phyloP scores from a whole-genome alignment of 768 basidiomycete genomes.

The Russula brevipes region DNA sequence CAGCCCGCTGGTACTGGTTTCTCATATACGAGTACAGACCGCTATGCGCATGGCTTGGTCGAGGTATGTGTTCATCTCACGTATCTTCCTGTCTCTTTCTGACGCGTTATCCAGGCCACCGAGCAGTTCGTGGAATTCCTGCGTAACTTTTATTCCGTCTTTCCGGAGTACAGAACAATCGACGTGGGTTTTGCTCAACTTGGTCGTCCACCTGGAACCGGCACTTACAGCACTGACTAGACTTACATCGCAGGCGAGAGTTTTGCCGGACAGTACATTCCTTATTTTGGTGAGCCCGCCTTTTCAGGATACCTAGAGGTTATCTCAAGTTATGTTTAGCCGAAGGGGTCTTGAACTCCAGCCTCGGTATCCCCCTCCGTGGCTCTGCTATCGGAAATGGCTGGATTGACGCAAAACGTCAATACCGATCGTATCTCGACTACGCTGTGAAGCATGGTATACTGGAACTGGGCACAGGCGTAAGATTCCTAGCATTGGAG shows the following conservation, averaged over 20 bases:
- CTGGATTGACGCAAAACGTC: conserved; percentile 87
- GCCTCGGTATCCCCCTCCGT: conserved; percentile 55
- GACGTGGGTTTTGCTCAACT: conserved; percentile 55
- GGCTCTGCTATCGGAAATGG: conserved; percentile 95
- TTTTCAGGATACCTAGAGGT: not conserved
- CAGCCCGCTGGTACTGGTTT: conserved; percentile 96
- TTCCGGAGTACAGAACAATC: conserved; percentile 77
- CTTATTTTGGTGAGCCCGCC: conserved; percentile 71
- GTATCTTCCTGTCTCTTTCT: not conserved
- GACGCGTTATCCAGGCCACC: conserved; percentile 49
- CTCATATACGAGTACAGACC: conserved; percentile 82
- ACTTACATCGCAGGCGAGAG: conserved; percentile 96
- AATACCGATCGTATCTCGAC: conserved; percentile 88
- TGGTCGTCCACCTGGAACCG: not conserved
- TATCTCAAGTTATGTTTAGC: conserved; percentile 41
- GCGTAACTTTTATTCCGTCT: conserved; percentile 81
- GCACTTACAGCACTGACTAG: conserved; percentile 38
- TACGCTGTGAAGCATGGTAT: conserved; percentile 77
- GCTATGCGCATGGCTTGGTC: conserved; percentile 72
- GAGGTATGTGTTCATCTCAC: conserved; percentile 43
- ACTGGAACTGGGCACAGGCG: conserved; percentile 65
- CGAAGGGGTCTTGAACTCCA: conserved; percentile 63
- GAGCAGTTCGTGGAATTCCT: conserved; percentile 79
- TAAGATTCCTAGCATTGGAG: conserved; percentile 32
- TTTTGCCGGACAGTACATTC: conserved; percentile 96